Evolutionary conservation across 23 red algal species (phyloP), one percentile per base, ranked within the genome.

Genomic region (Agarophyton chilense): DNA sequence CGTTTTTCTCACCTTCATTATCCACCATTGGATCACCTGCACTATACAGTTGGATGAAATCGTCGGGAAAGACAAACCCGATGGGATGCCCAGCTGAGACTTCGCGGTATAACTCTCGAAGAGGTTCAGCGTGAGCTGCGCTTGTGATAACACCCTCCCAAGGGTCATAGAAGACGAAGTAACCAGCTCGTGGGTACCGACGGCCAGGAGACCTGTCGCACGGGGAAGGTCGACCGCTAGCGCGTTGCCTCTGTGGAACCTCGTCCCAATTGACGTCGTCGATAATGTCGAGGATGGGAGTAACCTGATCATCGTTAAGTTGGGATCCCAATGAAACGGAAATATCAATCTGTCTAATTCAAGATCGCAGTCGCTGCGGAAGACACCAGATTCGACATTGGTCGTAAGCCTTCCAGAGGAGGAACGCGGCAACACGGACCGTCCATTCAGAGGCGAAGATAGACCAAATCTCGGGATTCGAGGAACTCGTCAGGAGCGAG

Each of bases 81-180:
- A n/a, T n/a, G n/a, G n/a, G n/a, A n/a, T n/a, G n/a, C n/a, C n/a
- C n/a, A n/a, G n/a, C n/a, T n/a, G n/a, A n/a, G n/a, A n/a, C n/a
- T n/a, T n/a, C n/a, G n/a, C n/a, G n/a, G n/a, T n/a, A n/a, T n/a
- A n/a, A n/a, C n/a, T n/a, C n/a, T n/a, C n/a, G n/a, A n/a, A n/a
- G n/a, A n/a, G n/a, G n/a, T n/a, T n/a, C n/a, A n/a, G n/a, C n/a
- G n/a, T n/a, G n/a, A n/a, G n/a, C n/a, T n/a, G n/a, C n/a, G n/a
- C n/a, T n/a, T n/a, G n/a, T n/a, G n/a, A n/a, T 7, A 8, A 39
- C 64, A 10, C 32, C 64, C 2, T 41, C 4, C 61, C 80, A 84
- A 18, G 80, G 80, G 50, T 84, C 55, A 19, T 68, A 50, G 38
- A 62, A 84, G n/a, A 84, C 58, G 1, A 1, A 84, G n/a, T 84